Conservation (phyloP, 225 moss, liverwort and hornwort species). For the Pseudisothecium myosuroides region DNA sequence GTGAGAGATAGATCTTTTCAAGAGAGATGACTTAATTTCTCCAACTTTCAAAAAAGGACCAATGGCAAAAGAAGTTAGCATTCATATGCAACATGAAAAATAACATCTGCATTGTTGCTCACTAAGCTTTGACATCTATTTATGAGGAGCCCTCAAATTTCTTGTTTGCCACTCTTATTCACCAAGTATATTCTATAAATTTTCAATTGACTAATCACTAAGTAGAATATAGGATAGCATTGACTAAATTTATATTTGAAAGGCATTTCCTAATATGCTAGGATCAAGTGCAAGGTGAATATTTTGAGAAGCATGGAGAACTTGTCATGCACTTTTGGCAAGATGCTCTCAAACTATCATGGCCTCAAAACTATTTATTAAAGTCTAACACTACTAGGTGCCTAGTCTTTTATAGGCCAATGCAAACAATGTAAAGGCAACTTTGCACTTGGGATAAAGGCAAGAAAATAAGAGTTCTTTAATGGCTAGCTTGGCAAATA, state of each 20-base stretch:
- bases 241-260: background rate
- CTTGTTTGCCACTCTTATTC: background rate
- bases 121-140: background rate
- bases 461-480: background rate
- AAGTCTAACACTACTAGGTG: background rate
- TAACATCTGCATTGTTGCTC: background rate
- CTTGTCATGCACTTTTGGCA: background rate
- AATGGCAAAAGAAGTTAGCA: background rate
- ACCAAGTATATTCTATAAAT: background rate
- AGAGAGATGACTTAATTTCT: background rate
- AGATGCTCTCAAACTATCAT: background rate
- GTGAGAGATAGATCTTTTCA: background rate
- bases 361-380: background rate
- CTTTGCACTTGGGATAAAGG: too few species aligned
- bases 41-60: background rate
- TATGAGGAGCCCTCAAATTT: accelerated
- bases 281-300: background rate
- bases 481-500: accelerated
- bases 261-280: too few species aligned
- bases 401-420: background rate
- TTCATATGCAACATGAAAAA: too few species aligned
- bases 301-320: background rate
- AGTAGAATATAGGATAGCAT: background rate
- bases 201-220: background rate
- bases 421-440: too few species aligned